phyloP scores from a whole-genome alignment of 495 filamentous ascomycete species.

The Endocarpon pusillum region DNA sequence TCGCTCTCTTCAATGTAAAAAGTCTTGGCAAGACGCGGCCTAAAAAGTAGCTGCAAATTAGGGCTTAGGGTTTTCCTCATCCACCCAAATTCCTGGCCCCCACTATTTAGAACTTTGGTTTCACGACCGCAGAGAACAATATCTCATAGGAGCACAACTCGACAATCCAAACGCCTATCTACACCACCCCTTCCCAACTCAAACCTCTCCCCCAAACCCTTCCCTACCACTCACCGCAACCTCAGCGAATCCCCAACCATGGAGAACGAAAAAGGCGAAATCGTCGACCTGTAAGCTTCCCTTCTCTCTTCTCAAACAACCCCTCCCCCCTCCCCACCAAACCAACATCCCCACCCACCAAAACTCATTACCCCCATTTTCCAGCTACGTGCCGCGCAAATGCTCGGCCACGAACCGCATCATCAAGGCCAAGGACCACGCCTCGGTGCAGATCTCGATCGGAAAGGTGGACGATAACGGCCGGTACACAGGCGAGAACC shows the following conservation, averaged over 20 bases:
- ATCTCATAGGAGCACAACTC: too few species aligned
- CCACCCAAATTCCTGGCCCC: too few species aligned
- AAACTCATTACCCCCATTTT: conserved; percentile 12
- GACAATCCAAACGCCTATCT: too few species aligned
- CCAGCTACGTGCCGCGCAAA: conserved; percentile 96
- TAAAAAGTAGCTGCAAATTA: too few species aligned
- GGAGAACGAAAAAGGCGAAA: conserved; percentile 97
- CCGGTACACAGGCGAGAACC: conserved; percentile 91
- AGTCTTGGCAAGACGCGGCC: too few species aligned
- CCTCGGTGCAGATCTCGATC: conserved; percentile 74
- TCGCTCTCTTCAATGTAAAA: too few species aligned
- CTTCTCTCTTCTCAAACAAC: conserved; percentile 7
- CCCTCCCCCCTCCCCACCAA: conserved; percentile 6
- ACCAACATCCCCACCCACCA: conserved; percentile 2
- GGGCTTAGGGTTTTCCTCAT: too few species aligned
- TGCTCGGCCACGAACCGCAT: conserved; percentile 90
- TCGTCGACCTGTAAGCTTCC: conserved; percentile 81
- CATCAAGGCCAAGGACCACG: conserved; percentile 99
- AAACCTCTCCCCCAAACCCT: too few species aligned
- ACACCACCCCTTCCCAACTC: too few species aligned
- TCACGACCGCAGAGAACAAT: too few species aligned
- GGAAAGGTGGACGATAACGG: conserved; percentile 94
- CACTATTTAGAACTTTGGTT: too few species aligned
- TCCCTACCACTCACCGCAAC: neutral
- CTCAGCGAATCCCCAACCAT: conserved; percentile 38